Evolutionary conservation across 805 yeast species (phyloP).

Genomic region (Saccharomycopsis sp.): DNA sequence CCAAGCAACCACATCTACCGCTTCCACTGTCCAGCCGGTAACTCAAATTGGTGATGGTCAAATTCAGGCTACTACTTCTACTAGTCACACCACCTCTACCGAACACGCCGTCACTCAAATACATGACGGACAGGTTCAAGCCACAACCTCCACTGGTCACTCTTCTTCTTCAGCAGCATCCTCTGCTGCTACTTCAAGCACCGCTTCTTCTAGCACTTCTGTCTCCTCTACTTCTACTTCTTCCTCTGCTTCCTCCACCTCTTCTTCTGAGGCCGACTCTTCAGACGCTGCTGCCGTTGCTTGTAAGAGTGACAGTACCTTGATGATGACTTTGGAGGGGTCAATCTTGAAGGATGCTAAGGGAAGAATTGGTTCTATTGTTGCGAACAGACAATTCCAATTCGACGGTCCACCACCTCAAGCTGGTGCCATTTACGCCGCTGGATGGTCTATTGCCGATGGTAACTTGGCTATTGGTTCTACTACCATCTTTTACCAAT

Average conservation of each 20-base stretch:
- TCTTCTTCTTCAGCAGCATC: background rate
- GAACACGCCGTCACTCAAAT: constrained; percentile 23
- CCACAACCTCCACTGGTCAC: constrained; percentile 22
- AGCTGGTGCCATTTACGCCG: constrained; percentile 59
- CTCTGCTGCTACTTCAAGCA: constrained; percentile 9
- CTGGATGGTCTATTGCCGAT: constrained; percentile 52
- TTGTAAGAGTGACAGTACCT: constrained; percentile 32
- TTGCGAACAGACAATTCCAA: constrained; percentile 70
- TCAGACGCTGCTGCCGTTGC: constrained; percentile 25
- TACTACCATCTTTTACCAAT: constrained; percentile 52
- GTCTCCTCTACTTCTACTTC: constrained; percentile 7
- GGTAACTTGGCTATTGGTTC: constrained; percentile 55
- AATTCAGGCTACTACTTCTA: constrained; percentile 27
- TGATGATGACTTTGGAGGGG: constrained; percentile 44
- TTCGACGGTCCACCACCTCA: constrained; percentile 77
- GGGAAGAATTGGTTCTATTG: constrained; percentile 66
- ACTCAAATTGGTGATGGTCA: constrained; percentile 29
- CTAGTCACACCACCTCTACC: constrained; percentile 21
- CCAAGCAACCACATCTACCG: constrained; percentile 28
- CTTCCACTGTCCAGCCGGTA: constrained; percentile 25
- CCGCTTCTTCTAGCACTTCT: constrained; percentile 15
- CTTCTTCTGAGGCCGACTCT: constrained; percentile 25
- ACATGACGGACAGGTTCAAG: constrained; percentile 24
- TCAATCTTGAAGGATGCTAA: constrained; percentile 46
- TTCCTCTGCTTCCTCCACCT: constrained; percentile 18